Evolutionary conservation across 2,329 filamentous ascomycete species (phyloP), one percentile per base, ranked within the genome.

Genomic region (Xylaria sp.): DNA sequence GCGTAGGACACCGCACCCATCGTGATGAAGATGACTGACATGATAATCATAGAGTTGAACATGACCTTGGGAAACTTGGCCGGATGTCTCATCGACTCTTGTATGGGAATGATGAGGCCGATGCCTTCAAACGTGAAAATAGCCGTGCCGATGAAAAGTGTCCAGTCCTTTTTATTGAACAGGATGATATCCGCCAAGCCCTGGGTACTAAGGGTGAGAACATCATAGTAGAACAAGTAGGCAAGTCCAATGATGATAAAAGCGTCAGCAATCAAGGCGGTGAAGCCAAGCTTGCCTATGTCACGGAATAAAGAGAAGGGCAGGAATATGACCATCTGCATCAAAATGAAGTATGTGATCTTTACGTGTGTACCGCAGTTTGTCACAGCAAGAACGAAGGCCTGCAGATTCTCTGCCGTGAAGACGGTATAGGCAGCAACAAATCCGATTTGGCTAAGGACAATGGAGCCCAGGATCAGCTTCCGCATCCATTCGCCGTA

Each of bases 41-140:
- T 97, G 79, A 97, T 91, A 75, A 98, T 86, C 96, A 99, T 99
- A 76, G 99, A 93, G 48, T 90, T 87, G 59, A 90, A 92, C 72
- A 99, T 89, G 57, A 99, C 95, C 68, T 88, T 88, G 55, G 96
- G 94, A 80, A 99, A 99, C 79, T 97, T 95, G 72, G 90, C 85
- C 0, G 95, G 97, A 50, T 94, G 86, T 78, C 91, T 92, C 96
- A 99, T 99, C 25, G 94, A 97, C 77, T 97, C 94, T 81, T 99
- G 97, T 69, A 99, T 98, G 0, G 97, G 96, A 71, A 99, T 98
- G 80, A 99, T 97, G 58, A 99, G 88, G 13, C 96, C 97, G 69
- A 99, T 97, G 32, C 96, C 96, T 79, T 99, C 96, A 78, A 98
- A 99, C 0, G 96, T 98, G 83, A 99, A 99, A 79, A 99, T 98